Evolutionary conservation across 2,329 filamentous ascomycete species (phyloP), one percentile per base, ranked within the genome.

Genomic region (Ceratocystis smalleyi): DNA sequence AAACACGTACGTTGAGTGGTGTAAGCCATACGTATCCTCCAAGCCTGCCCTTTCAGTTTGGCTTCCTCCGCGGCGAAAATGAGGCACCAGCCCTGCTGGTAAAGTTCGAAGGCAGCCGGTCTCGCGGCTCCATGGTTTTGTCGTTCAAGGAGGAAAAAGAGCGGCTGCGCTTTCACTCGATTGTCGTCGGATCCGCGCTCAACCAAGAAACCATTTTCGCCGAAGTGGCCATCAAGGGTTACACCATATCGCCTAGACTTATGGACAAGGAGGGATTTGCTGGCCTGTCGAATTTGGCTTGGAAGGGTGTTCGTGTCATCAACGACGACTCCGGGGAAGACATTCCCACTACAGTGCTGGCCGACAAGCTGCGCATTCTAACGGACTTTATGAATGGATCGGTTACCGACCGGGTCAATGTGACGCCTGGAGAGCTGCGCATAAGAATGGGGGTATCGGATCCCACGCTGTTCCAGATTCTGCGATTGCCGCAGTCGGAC

Each of bases 351-450:
- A 89, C 87, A 0, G 84, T 95, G 32, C 79, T 91, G 63, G 89
- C 89, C 0, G 87, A 94, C 70, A 82, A 82, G 69, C 76, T 96
- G 67, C 83, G 90, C 32, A 79, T 95, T 19, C 81, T 95, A 63
- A 79, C 89, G 40, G 85, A 90, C 65, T 89, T 87, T 68, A 83
- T 87, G 67, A 84, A 86, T 68, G 89, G 90, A 60, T 89, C 85
- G 51, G 77, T 95, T 17, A 89, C 88, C 1, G 91, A 96, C 74
- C 83, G 91, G 45, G 79, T 96, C 71, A 95, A 95, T 69, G 79
- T 95, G 69, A 85, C 80, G 1, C 85, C 86, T 10, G 87, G 87
- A n/a, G 87, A 90, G 73, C 72, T 90, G 69, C 83, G 83, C 69
- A 72, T 91, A 60, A 79, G 83, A 35, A 76, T 90, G 43, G 83